Evolutionary conservation across 331 rosid genomes (phyloP).

Genomic region (Quercus phellos): DNA sequence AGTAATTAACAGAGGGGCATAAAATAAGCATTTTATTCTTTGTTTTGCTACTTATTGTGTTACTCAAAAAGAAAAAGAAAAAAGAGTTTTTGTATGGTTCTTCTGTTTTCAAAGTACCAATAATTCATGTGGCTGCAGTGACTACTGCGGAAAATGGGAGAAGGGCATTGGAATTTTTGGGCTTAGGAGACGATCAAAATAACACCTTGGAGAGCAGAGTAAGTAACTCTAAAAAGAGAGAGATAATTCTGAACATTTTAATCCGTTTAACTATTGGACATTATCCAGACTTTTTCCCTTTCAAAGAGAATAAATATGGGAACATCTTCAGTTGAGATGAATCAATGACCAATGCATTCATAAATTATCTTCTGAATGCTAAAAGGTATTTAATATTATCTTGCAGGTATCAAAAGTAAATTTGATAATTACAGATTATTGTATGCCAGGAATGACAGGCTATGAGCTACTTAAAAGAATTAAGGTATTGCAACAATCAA

Average conservation of each 20-base stretch:
- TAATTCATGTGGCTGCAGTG: slow-evolving; percentile 35
- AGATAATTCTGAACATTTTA: no score
- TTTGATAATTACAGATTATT: slow-evolving; percentile 81
- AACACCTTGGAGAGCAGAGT: slow-evolving; percentile 35
- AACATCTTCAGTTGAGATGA: no score
- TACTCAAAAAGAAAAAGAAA: no score
- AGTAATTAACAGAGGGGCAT: no score
- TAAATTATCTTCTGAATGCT: background rate
- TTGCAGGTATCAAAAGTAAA: slow-evolving; percentile 72
- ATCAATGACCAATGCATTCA: background rate
- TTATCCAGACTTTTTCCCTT: no score
- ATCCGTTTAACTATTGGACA: no score
- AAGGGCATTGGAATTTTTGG: slow-evolving; percentile 77
- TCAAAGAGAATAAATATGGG: no score
- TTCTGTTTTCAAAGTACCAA: background rate
- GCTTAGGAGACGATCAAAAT: slow-evolving; percentile 52
- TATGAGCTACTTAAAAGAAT: slow-evolving; percentile 86
- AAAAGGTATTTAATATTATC: background rate
- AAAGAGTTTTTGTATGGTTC: background rate
- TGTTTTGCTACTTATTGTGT: no score
- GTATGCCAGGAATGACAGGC: slow-evolving; percentile 99
- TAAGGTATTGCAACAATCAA: slow-evolving; percentile 41
- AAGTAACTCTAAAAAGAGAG: slow-evolving; percentile 10
- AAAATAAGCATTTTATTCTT: no score
- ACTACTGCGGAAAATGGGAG: slow-evolving; percentile 91